phyloP scores from a whole-genome alignment of 352 stramenopile genomes.

The Phytophthora sp. region DNA sequence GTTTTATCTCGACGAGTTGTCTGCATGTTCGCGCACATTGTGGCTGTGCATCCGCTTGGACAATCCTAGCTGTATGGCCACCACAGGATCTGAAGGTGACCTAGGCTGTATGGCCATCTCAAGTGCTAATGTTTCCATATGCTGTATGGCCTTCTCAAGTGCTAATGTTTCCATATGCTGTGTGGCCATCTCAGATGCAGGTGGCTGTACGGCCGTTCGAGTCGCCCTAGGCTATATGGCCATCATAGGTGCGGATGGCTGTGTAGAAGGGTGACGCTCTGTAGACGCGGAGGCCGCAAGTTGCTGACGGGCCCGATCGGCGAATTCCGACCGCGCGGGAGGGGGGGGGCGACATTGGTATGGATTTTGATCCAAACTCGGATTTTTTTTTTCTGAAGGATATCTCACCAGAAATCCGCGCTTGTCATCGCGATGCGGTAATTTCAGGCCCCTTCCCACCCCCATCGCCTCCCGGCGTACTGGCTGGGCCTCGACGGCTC shows the following conservation, averaged over 20 bases:
- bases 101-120: no score
- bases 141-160: no score
- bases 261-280: no score
- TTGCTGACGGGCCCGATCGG: neutral
- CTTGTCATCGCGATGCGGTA: neutral
- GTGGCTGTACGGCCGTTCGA: no score
- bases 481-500: neutral
- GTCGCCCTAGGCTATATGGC: no score
- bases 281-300: neutral
- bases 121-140: no score
- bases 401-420: neutral
- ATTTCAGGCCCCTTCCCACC: neutral
- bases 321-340: neutral
- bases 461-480: conserved; percentile 3
- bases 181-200: no score
- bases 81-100: no score
- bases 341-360: neutral
- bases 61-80: conserved; percentile 12
- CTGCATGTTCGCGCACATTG: neutral
- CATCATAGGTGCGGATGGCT: no score
- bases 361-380: neutral
- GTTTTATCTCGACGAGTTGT: neutral
- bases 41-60: conserved; percentile 2
- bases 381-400: neutral
- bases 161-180: no score